These are phyloP conservation scores for Calonectria crousiana DNA, from an alignment of 2,329 filamentous ascomycete genomes.

Conservation along the genomic window DNA sequence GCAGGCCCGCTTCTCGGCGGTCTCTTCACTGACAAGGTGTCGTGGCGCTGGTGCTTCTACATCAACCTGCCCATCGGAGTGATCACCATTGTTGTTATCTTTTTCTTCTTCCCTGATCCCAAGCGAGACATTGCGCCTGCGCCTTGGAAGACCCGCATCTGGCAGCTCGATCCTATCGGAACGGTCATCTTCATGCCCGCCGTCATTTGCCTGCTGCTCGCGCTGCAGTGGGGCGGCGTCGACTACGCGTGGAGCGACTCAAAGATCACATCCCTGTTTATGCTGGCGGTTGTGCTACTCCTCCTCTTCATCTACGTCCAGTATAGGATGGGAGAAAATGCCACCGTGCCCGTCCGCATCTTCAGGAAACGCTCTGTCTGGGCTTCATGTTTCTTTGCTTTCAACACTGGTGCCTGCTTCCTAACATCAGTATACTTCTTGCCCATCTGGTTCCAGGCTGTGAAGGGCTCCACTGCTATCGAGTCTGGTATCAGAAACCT, in stretches of 20 bases:
- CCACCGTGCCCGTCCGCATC: slow-evolving; percentile 58
- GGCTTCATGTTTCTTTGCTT: slow-evolving; percentile 50
- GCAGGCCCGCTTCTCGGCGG: slow-evolving; percentile 51
- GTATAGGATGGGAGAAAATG: slow-evolving; percentile 53
- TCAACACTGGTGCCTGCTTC: slow-evolving; percentile 53
- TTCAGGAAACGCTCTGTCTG: slow-evolving; percentile 55
- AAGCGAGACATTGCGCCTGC: slow-evolving; percentile 39
- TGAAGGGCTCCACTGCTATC: slow-evolving; percentile 54
- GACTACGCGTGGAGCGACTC: slow-evolving; percentile 47
- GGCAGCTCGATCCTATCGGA: slow-evolving; percentile 48
- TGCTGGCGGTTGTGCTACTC: slow-evolving; percentile 48
- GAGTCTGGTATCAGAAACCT: slow-evolving; percentile 56
- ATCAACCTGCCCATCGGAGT: slow-evolving; percentile 55
- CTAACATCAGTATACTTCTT: slow-evolving; percentile 53
- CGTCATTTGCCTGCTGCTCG: slow-evolving; percentile 61
- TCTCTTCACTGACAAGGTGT: slow-evolving; percentile 50
- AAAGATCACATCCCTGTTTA: slow-evolving; percentile 45
- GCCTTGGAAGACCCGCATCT: slow-evolving; percentile 40
- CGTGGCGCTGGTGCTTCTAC: slow-evolving; percentile 57
- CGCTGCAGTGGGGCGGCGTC: slow-evolving; percentile 63
- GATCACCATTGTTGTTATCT: slow-evolving; percentile 49
- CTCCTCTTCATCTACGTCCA: slow-evolving; percentile 54
- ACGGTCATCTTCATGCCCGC: slow-evolving; percentile 49
- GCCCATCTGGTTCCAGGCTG: slow-evolving; percentile 61
- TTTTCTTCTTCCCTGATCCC: slow-evolving; percentile 43